phyloP scores from a whole-genome alignment of 306 rosid genomes.

The Canavalia ensiformis region DNA sequence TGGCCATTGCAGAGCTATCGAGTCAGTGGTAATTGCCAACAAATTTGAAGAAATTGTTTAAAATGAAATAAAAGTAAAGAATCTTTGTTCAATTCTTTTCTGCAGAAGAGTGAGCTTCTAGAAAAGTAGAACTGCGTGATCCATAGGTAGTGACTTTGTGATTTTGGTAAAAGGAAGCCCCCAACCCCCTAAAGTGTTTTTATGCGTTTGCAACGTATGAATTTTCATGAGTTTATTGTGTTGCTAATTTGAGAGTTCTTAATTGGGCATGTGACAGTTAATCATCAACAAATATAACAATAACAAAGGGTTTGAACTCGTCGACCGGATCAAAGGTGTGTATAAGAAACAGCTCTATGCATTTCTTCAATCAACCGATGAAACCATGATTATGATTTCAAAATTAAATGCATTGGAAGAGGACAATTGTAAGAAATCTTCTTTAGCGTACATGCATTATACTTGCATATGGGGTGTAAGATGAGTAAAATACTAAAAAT shows the following conservation, averaged over 20 bases:
- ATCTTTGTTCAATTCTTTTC: background rate
- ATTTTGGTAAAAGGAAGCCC: conserved; percentile 9
- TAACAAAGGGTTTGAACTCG: background rate
- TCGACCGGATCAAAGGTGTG: background rate
- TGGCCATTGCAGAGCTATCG: background rate
- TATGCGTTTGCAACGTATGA: background rate
- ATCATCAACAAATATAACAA: background rate
- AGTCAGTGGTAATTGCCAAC: background rate
- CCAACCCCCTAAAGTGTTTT: background rate
- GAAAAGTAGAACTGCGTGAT: background rate
- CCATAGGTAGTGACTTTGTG: background rate
- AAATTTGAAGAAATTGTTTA: too few species aligned
- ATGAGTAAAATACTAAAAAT: too few species aligned
- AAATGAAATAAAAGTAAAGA: too few species aligned
- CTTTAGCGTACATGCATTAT: too few species aligned
- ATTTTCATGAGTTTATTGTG: background rate
- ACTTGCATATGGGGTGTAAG: too few species aligned
- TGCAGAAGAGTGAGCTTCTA: background rate
- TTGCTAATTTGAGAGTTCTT: background rate
- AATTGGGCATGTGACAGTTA: background rate
- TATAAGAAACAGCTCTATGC: background rate
- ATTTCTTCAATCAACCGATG: background rate
- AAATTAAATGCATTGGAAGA: too few species aligned
- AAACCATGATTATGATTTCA: background rate
- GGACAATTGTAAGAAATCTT: too few species aligned